Conservation (phyloP, 139 green algal genomes). For the Diplosphaera chodatii region DNA sequence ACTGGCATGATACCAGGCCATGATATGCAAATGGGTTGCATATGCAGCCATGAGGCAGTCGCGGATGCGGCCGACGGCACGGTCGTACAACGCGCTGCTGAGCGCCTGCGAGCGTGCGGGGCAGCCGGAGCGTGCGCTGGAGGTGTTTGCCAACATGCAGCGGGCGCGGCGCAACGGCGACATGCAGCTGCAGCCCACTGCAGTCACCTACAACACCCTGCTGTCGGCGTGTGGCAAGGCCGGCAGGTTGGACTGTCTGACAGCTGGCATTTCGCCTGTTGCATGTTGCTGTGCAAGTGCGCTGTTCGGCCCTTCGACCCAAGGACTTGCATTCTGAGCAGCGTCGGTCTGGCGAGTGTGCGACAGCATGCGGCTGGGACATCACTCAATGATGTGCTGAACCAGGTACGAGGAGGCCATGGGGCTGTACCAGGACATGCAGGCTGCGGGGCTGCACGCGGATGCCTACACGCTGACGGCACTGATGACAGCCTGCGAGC, state of each 20-base stretch:
- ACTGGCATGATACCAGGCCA: too few species aligned
- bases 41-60: constrained; percentile 15
- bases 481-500: background rate
- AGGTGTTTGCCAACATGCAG: constrained; percentile 20
- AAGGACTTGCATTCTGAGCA: too few species aligned
- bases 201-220: constrained; percentile 22
- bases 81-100: constrained; percentile 41
- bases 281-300: too few species aligned
- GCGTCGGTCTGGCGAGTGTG: too few species aligned
- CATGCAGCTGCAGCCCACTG: background rate
- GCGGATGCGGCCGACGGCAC: constrained; percentile 13
- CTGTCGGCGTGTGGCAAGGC: constrained; percentile 22
- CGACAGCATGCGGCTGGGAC: too few species aligned
- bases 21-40: too few species aligned
- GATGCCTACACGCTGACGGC: background rate
- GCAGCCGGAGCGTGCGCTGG: constrained; percentile 35
- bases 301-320: too few species aligned
- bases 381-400: too few species aligned
- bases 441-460: background rate
- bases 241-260: constrained; percentile 8
- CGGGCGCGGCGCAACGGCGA: background rate
- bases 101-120: constrained; percentile 25
- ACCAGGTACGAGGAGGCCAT: background rate
- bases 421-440: background rate
- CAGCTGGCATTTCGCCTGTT: too few species aligned